These are phyloP conservation scores for Yarrowia sp. DNA, from an alignment of 805 yeast species.

Conservation along the genomic window DNA sequence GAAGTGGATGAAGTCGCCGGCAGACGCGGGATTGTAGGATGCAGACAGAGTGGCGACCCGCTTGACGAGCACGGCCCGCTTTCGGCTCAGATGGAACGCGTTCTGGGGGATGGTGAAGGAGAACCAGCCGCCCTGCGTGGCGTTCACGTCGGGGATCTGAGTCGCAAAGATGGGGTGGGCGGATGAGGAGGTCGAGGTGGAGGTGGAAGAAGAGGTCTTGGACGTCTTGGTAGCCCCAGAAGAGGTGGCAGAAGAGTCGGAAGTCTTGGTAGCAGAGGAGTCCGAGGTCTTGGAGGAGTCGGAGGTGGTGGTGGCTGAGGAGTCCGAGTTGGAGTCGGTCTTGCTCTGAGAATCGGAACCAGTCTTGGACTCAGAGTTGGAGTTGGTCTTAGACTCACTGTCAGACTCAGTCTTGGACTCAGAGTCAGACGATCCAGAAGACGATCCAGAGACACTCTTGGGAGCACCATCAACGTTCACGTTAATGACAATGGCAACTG, in stretches of 20 bases:
- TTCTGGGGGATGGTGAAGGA: conserved; percentile 61
- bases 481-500: conserved; percentile 46
- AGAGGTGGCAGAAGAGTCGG: background rate
- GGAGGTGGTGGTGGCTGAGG: conserved; percentile 49
- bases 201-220: background rate
- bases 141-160: conserved; percentile 66
- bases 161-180: conserved; percentile 51
- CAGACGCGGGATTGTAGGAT: conserved; percentile 47
- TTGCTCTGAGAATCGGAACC: conserved; percentile 50
- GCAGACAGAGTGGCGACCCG: conserved; percentile 40
- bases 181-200: conserved; percentile 5
- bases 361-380: conserved; percentile 36
- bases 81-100: conserved; percentile 60
- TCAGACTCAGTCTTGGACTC: background rate
- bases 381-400: background rate
- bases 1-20: conserved; percentile 68
- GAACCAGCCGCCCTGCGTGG: conserved; percentile 68
- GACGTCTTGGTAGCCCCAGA: conserved; percentile 3
- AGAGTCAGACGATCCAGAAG: background rate
- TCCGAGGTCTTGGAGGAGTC: background rate
- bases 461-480: conserved; percentile 42
- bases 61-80: conserved; percentile 49
- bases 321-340: conserved; percentile 46
- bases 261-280: background rate
- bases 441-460: background rate